These are phyloP conservation scores for Umbelopsis ramanniana DNA, from an alignment of 192 early-diverging fungal genomes.

Conservation along the genomic window DNA sequence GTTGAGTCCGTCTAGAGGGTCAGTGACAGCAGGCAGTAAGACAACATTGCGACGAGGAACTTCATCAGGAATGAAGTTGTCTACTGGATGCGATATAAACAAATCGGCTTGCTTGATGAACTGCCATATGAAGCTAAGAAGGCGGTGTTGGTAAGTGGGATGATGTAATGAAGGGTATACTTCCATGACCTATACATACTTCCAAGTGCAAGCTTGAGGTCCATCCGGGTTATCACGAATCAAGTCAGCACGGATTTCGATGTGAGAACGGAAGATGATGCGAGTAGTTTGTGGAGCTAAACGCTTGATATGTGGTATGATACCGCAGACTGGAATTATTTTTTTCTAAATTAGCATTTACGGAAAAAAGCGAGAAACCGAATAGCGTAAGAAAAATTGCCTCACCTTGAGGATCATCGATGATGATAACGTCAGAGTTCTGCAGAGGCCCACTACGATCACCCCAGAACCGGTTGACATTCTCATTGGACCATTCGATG, in stretches of 20 bases:
- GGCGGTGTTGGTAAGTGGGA: not conserved
- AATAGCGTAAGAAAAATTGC: no score
- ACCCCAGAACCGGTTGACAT: slow-evolving; percentile 77
- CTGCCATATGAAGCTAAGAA: slow-evolving; percentile 63
- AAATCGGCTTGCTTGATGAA: slow-evolving; percentile 75
- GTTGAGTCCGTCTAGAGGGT: slow-evolving; percentile 84
- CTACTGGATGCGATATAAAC: slow-evolving; percentile 82
- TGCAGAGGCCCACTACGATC: slow-evolving; percentile 68
- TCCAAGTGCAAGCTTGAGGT: slow-evolving; percentile 77
- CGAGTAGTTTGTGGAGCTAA: slow-evolving; percentile 64
- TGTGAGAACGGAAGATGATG: slow-evolving; percentile 84
- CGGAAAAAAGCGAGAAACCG: no score
- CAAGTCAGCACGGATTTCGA: slow-evolving; percentile 80
- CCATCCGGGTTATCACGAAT: slow-evolving; percentile 57
- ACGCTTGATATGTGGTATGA: slow-evolving; percentile 78
- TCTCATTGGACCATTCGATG: slow-evolving; percentile 65
- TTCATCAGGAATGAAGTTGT: slow-evolving; percentile 71
- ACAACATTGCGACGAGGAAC: slow-evolving; percentile 69
- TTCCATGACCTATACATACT: slow-evolving; percentile 23
- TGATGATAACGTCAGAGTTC: slow-evolving; percentile 80
- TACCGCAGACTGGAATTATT: slow-evolving; percentile 57
- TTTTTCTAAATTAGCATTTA: no score
- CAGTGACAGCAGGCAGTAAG: slow-evolving; percentile 76
- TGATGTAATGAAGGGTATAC: not conserved
- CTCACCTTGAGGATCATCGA: slow-evolving; percentile 82